Conservation (phyloP, 352 stramenopile species). For the Detonula confervacea region DNA sequence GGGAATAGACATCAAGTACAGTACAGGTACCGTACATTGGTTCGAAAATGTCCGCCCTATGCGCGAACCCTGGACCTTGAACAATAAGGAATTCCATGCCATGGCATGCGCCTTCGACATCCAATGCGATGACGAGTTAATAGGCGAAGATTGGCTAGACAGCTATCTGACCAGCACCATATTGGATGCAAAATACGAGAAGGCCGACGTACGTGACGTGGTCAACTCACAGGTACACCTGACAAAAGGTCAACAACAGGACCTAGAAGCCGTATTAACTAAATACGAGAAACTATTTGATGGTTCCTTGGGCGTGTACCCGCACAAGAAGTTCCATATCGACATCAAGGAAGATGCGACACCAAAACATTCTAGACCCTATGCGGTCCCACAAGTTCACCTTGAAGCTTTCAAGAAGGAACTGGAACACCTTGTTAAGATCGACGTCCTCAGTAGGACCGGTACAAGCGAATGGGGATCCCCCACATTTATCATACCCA, state of each 20-base stretch:
- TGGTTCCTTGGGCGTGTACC: constrained; percentile 35
- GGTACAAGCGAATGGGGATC: constrained; percentile 22
- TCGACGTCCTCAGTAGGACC: constrained; percentile 21
- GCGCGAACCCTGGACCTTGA: not conserved
- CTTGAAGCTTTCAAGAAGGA: constrained; percentile 29
- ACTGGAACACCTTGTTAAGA: constrained; percentile 6
- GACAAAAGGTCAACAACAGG: not conserved
- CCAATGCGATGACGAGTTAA: not conserved
- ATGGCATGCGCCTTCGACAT: not conserved
- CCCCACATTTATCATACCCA: constrained; percentile 46
- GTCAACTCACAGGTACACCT: not conserved
- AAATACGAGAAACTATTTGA: constrained; percentile 33
- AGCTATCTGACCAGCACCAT: constrained; percentile 4
- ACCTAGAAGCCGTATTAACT: constrained; percentile 15
- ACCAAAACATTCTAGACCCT: constrained; percentile 18
- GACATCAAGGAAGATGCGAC: constrained; percentile 15
- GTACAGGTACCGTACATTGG: not conserved
- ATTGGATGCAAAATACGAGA: not conserved
- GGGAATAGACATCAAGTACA: constrained; percentile 37
- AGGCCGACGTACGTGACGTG: not conserved
- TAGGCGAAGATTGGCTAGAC: not conserved
- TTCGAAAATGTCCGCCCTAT: not conserved
- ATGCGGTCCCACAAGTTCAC: constrained; percentile 21
- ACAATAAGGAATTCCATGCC: not conserved
- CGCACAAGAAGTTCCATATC: constrained; percentile 31